Conservation (phyloP, 345 rosid species). For the Ceriops zippeliana region DNA sequence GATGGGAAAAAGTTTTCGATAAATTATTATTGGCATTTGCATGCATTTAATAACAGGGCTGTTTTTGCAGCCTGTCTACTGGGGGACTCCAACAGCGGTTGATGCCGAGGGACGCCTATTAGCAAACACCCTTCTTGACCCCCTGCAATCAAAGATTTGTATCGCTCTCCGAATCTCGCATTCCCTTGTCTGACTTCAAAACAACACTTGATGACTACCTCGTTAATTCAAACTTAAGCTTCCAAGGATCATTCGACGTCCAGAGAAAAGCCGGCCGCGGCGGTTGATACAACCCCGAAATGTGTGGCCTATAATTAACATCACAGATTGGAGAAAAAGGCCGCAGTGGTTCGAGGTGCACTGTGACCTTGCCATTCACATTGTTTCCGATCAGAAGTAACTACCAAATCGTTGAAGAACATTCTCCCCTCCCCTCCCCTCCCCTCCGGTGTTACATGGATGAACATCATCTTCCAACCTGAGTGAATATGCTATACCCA, state of each 20-base stretch:
- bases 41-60: background rate
- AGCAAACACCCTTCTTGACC: slow-evolving; percentile 42
- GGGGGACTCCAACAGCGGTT: slow-evolving; percentile 46
- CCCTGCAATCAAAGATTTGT: slow-evolving; percentile 37
- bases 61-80: slow-evolving; percentile 30
- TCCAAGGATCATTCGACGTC: slow-evolving; percentile 38
- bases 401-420: slow-evolving; percentile 36
- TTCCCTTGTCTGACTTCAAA: slow-evolving; percentile 48
- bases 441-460: slow-evolving; percentile 47
- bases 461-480: slow-evolving; percentile 45
- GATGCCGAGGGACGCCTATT: slow-evolving; percentile 47
- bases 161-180: slow-evolving; percentile 16
- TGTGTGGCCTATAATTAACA: slow-evolving; percentile 39
- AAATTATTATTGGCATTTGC: background rate
- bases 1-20: too few relatives aligned
- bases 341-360: slow-evolving; percentile 76
- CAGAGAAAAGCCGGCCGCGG: slow-evolving; percentile 45
- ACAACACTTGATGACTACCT: slow-evolving; percentile 36
- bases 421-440: slow-evolving; percentile 39
- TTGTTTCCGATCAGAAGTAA: slow-evolving; percentile 49
- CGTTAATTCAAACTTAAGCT: slow-evolving; percentile 34
- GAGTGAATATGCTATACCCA: slow-evolving; percentile 36
- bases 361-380: slow-evolving; percentile 43
- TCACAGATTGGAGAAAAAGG: slow-evolving; percentile 72
- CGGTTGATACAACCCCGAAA: slow-evolving; percentile 42